A percentile compares a stretch with the other conserved stretches of the same genome.
These are phyloP conservation scores for Pochonia chlamydosporia DNA, from an alignment of 2,329 filamentous ascomycete genomes.

Conservation along the genomic window DNA sequence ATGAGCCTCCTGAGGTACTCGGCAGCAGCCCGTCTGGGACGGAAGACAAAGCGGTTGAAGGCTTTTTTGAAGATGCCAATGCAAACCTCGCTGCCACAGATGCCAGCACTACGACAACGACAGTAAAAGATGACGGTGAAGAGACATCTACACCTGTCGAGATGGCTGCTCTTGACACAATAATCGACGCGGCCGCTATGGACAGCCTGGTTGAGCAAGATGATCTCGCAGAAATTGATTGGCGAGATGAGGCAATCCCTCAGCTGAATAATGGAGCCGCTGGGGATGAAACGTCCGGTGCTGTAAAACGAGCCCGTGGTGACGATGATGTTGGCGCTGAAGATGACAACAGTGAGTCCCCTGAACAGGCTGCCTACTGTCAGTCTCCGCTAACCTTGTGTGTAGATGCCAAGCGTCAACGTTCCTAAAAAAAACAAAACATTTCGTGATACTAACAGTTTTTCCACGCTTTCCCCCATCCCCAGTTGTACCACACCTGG, in stretches of 20 bases:
- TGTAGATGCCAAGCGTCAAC: conserved; percentile 15
- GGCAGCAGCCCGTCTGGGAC: neutral
- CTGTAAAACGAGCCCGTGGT: conserved; percentile 12
- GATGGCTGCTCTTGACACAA: neutral
- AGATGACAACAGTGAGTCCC: conserved; percentile 11
- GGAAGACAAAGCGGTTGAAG: conserved; percentile 18
- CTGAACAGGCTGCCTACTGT: neutral
- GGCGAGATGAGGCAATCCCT: conserved; percentile 12
- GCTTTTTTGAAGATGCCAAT: conserved; percentile 1
- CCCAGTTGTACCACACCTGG: neutral
- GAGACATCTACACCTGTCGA: conserved; percentile 15
- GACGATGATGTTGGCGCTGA: conserved; percentile 12
- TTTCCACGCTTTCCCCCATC: neutral
- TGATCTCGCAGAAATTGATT: conserved; percentile 13
- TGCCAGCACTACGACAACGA: conserved; percentile 3
- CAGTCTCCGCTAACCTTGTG: conserved; percentile 6
- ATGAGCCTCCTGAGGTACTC: neutral
- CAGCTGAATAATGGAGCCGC: neutral
- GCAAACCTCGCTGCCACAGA: neutral
- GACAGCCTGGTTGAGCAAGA: conserved; percentile 1
- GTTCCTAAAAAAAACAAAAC: conserved; percentile 6
- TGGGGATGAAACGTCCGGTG: conserved; percentile 3
- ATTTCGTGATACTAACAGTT: conserved; percentile 5
- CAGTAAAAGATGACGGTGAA: conserved; percentile 24
- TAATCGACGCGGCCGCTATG: neutral